A percentile compares a stretch with the other conserved stretches of the same genome.
Evolutionary conservation across 23 red algal species (phyloP).

Genomic region (Porphyridium purpureum): DNA sequence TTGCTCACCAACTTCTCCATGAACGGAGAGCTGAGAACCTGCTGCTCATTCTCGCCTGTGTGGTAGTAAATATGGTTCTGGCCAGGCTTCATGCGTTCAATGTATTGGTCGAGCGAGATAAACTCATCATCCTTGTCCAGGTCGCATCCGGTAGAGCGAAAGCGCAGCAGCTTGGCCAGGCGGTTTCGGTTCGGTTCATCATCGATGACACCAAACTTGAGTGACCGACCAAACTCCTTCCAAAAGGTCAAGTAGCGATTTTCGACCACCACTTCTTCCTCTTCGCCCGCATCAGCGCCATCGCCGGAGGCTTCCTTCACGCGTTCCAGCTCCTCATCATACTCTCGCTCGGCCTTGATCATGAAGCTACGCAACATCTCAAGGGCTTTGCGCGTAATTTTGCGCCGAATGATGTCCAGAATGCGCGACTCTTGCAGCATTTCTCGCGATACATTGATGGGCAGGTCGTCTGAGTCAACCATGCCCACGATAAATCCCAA

Average conservation of each 20-base stretch:
- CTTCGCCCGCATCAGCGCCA: constrained; percentile 6
- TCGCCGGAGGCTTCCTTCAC: constrained; percentile 5
- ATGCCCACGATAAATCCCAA: constrained; percentile 5
- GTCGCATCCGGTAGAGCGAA: background rate
- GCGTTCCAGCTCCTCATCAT: constrained; percentile 17
- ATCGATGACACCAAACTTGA: constrained; percentile 18
- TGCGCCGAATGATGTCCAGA: constrained; percentile 1
- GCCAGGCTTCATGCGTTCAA: constrained; percentile 6
- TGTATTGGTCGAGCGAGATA: constrained; percentile 9
- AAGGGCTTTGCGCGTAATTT: constrained; percentile 8
- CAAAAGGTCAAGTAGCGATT: constrained; percentile 1
- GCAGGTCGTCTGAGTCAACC: constrained; percentile 23
- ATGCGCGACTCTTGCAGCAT: constrained; percentile 8
- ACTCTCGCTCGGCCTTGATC: constrained; percentile 19
- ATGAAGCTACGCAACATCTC: constrained; percentile 4
- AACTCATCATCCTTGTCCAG: background rate
- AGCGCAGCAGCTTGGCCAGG: constrained; percentile 12
- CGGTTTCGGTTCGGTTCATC: constrained; percentile 6
- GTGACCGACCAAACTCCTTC: constrained; percentile 5
- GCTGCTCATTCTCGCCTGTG: background rate
- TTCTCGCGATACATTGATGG: constrained; percentile 14
- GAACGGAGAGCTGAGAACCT: constrained; percentile 5
- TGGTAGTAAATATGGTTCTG: constrained; percentile 13
- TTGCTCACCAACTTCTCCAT: constrained; percentile 3
- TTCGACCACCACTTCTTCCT: constrained; percentile 4